Conservation (phyloP, 2,329 filamentous ascomycete genomes). For the Neofusicoccum parvum region DNA sequence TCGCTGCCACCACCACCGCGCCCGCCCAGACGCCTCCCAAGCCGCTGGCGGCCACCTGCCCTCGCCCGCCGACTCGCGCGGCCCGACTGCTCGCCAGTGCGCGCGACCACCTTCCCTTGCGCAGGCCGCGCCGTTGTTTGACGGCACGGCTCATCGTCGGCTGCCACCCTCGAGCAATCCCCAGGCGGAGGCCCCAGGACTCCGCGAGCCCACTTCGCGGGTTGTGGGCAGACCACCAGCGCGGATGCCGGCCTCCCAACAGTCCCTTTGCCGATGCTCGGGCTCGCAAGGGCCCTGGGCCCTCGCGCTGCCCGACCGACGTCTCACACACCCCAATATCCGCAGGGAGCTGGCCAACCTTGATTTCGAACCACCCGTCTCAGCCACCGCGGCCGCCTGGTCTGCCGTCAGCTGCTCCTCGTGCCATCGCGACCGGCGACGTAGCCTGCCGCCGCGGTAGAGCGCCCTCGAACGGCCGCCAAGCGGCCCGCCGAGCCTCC, state of each 20-base stretch:
- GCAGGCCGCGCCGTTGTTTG: constrained; percentile 2
- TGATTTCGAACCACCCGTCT: neutral
- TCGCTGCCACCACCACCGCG: neutral
- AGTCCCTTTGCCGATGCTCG: neutral
- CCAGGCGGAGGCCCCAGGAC: constrained; percentile 18
- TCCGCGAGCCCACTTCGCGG: constrained; percentile 9
- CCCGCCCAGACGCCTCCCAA: neutral
- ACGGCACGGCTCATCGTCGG: constrained; percentile 13
- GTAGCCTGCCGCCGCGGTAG: neutral
- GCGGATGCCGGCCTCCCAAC: neutral
- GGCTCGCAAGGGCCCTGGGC: neutral
- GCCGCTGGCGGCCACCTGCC: constrained; percentile 1
- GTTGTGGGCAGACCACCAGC: neutral
- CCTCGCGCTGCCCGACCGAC: neutral
- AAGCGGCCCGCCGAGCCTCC: constrained; percentile 1
- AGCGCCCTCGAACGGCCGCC: neutral
- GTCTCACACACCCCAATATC: neutral
- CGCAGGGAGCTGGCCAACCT: neutral
- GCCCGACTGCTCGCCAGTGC: neutral
- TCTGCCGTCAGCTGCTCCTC: neutral
- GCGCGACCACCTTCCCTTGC: neutral
- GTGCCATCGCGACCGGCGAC: neutral
- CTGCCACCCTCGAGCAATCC: neutral
- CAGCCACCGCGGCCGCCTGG: neutral
- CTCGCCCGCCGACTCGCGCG: neutral